Evolutionary conservation across 1,284 basidiomycete species (phyloP).

Genomic region (Irpex sp.): DNA sequence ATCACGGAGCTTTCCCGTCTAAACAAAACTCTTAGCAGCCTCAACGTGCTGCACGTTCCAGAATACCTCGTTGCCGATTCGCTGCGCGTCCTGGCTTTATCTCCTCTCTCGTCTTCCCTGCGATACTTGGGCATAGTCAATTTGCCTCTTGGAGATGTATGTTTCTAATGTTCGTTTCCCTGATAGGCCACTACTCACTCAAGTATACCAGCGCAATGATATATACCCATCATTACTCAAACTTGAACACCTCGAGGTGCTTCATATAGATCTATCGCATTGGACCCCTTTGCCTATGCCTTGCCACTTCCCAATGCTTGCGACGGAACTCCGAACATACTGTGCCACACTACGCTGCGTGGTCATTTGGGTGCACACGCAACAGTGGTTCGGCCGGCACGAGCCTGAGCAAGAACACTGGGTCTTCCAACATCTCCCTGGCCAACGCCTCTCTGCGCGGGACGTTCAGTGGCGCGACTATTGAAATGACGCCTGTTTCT

Average conservation of each 20-base stretch:
- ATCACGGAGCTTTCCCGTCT: slow-evolving; percentile 19
- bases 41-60: slow-evolving; percentile 24
- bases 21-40: slow-evolving; percentile 22
- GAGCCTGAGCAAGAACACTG: slow-evolving; percentile 23
- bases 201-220: slow-evolving; percentile 20
- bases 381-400: slow-evolving; percentile 23
- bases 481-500: not conserved
- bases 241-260: slow-evolving; percentile 20
- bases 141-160: slow-evolving; percentile 24
- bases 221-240: slow-evolving; percentile 24
- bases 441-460: slow-evolving; percentile 11
- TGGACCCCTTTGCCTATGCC: slow-evolving; percentile 24
- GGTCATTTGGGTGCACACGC: slow-evolving; percentile 24
- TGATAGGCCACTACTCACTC: not conserved
- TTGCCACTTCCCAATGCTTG: slow-evolving; percentile 21
- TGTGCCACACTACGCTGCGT: slow-evolving; percentile 24
- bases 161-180: slow-evolving; percentile 8
- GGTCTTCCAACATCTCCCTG: slow-evolving; percentile 11
- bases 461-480: slow-evolving; percentile 22
- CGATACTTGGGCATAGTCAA: slow-evolving; percentile 27
- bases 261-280: slow-evolving; percentile 28
- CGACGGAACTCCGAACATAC: slow-evolving; percentile 27
- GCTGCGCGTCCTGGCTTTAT: slow-evolving; percentile 19
- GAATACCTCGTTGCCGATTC: slow-evolving; percentile 20
- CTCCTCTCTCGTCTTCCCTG: slow-evolving; percentile 20